A percentile compares a stretch with the other conserved stretches of the same genome.
Evolutionary conservation across 257 asterid genomes (phyloP).

Genomic region (Capsicum chinense): DNA sequence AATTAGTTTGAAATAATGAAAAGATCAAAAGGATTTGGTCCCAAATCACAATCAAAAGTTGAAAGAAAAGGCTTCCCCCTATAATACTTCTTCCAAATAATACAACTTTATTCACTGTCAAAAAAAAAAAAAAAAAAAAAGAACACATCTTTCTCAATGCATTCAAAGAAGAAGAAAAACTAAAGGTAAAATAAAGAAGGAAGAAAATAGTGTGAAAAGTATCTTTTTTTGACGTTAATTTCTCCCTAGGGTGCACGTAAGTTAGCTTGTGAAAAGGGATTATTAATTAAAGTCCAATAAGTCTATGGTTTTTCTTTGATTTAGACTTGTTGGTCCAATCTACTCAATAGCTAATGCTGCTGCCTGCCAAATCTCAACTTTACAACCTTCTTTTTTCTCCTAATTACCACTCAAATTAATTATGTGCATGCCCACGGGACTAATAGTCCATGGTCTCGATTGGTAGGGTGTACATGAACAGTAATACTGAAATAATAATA

Average conservation of each 20-base stretch:
- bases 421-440: slow-evolving; percentile 13
- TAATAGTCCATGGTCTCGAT: too few species aligned
- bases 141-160: background rate
- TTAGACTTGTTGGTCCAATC: slow-evolving; percentile 37
- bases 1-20: slow-evolving; percentile 9
- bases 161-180: slow-evolving; percentile 4
- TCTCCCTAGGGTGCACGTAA: slow-evolving; percentile 28
- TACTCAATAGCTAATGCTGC: slow-evolving; percentile 22
- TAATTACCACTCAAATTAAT: background rate
- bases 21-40: background rate
- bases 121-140: background rate
- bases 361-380: slow-evolving; percentile 35
- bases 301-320: slow-evolving; percentile 35
- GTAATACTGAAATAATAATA: too few species aligned
- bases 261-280: slow-evolving; percentile 13
- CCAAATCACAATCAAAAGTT: slow-evolving; percentile 7
- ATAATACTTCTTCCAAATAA: slow-evolving; percentile 8
- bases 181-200: background rate
- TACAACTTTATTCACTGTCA: background rate
- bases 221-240: slow-evolving; percentile 10
- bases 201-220: slow-evolving; percentile 40
- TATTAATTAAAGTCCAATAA: slow-evolving; percentile 27
- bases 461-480: too few species aligned
- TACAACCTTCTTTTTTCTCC: slow-evolving; percentile 23
- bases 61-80: slow-evolving; percentile 20